Conservation (phyloP, 257 asterid genomes). For the Mitragyna speciosa region DNA sequence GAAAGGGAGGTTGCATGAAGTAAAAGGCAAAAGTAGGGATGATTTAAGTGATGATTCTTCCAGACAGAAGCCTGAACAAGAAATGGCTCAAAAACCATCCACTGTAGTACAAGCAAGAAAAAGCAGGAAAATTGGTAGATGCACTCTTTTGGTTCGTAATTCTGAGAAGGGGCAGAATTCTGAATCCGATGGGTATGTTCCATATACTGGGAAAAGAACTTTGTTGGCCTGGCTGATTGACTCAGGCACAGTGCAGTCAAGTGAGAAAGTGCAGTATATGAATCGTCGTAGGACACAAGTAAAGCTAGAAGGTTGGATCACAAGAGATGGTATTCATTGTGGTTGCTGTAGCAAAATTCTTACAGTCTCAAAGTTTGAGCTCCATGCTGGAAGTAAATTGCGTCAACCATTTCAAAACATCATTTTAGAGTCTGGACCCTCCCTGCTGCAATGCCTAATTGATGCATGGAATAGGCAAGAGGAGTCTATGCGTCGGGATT, state of each 20-base stretch:
- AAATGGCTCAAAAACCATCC: conserved; percentile 36
- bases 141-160: conserved; percentile 77
- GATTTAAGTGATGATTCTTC: conserved; percentile 42
- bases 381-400: conserved; percentile 93
- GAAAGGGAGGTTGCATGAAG: conserved; percentile 35
- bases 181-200: conserved; percentile 69
- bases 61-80: conserved; percentile 36
- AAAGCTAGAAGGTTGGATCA: conserved; percentile 94
- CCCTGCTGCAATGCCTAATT: conserved; percentile 82
- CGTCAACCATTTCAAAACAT: conserved; percentile 90
- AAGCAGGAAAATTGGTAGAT: conserved; percentile 68
- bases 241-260: conserved; percentile 56
- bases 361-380: conserved; percentile 87
- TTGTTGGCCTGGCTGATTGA: conserved; percentile 87
- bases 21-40: conserved; percentile 41
- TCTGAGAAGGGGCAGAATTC: conserved; percentile 57
- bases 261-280: conserved; percentile 94
- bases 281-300: conserved; percentile 68
- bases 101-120: conserved; percentile 60
- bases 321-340: conserved; percentile 93
- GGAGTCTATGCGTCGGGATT: conserved; percentile 56
- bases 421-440: conserved; percentile 72
- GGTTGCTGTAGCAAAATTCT: conserved; percentile 98
- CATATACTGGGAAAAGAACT: conserved; percentile 84
- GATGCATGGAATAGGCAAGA: conserved; percentile 93